Evolutionary conservation across 352 stramenopile species (phyloP).

Genomic region (Phytopythium helicoides): DNA sequence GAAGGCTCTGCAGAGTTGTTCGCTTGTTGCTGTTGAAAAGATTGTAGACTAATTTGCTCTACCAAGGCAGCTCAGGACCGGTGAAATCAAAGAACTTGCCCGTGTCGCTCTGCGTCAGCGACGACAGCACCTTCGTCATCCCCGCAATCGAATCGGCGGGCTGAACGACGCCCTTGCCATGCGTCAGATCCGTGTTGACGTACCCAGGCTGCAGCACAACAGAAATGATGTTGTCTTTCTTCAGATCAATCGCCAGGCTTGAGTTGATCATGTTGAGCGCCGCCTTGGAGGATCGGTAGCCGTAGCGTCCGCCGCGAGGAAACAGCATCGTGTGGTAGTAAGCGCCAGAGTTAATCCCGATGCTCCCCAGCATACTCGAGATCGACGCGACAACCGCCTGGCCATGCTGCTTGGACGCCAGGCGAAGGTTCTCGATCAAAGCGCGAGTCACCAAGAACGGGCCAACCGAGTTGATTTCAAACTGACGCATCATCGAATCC

Average conservation of each 20-base stretch:
- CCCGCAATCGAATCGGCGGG: constrained; percentile 21
- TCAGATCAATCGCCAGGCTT: constrained; percentile 27
- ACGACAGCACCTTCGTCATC: constrained; percentile 24
- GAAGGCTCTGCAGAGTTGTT: too few relatives aligned
- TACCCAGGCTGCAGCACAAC: constrained; percentile 35
- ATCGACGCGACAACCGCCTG: constrained; percentile 29
- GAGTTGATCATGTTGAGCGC: constrained; percentile 48
- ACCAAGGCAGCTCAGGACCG: constrained; percentile 42
- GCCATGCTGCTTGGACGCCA: constrained; percentile 10
- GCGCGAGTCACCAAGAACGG: constrained; percentile 39
- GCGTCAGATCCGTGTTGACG: constrained; percentile 39
- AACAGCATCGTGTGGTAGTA: constrained; percentile 9
- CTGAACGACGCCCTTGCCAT: constrained; percentile 14
- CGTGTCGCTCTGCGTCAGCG: constrained; percentile 20
- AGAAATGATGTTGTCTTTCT: constrained; percentile 21
- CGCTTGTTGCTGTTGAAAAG: too few relatives aligned
- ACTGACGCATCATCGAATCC: constrained; percentile 30
- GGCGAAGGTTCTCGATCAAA: constrained; percentile 23
- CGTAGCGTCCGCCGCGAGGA: constrained; percentile 28
- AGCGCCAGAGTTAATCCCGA: constrained; percentile 13
- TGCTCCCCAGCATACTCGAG: constrained; percentile 31
- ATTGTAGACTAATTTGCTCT: too few relatives aligned
- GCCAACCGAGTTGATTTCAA: constrained; percentile 47
- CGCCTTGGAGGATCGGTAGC: constrained; percentile 49
- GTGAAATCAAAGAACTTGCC: constrained; percentile 52